A percentile compares a stretch with the other conserved stretches of the same genome.
Conservation (phyloP, 257 asterid genomes). For the Plectranthus barbatus region DNA sequence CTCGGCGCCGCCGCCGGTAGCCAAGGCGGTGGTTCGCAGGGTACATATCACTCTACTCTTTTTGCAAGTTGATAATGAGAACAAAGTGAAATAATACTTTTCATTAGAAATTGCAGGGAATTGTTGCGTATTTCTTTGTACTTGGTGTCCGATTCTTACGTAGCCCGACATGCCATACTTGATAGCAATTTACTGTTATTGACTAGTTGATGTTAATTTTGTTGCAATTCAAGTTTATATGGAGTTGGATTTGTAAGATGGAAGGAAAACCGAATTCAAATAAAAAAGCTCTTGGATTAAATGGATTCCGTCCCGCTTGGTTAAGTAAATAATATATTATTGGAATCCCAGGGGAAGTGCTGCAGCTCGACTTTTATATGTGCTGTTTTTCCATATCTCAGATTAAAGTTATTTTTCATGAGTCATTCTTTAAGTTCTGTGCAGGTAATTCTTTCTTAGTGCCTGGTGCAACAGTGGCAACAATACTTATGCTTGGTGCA, state of each 20-base stretch:
- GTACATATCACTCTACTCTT: slow-evolving; percentile 22
- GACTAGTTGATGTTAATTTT: neutral
- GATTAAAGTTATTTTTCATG: neutral
- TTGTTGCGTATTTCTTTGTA: neutral
- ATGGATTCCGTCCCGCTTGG: neutral
- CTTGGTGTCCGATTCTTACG: neutral
- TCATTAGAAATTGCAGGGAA: neutral
- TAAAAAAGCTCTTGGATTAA: neutral
- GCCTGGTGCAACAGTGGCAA: slow-evolving; percentile 94
- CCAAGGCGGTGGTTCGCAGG: slow-evolving; percentile 47
- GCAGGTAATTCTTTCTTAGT: slow-evolving; percentile 63
- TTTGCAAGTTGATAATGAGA: neutral
- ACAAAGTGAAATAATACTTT: neutral
- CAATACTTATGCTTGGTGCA: slow-evolving; percentile 93
- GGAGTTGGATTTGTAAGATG: neutral
- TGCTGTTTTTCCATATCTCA: neutral
- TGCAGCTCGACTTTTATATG: neutral
- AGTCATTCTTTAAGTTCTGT: neutral
- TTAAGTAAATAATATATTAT: neutral
- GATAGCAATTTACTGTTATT: neutral
- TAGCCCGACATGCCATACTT: neutral
- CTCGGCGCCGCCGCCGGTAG: slow-evolving; percentile 19
- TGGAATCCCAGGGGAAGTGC: neutral
- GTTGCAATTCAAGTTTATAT: slow-evolving; percentile 1
- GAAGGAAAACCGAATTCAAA: neutral